These are phyloP conservation scores for Suillus plorans DNA, from an alignment of 768 basidiomycete genomes.

Conservation along the genomic window DNA sequence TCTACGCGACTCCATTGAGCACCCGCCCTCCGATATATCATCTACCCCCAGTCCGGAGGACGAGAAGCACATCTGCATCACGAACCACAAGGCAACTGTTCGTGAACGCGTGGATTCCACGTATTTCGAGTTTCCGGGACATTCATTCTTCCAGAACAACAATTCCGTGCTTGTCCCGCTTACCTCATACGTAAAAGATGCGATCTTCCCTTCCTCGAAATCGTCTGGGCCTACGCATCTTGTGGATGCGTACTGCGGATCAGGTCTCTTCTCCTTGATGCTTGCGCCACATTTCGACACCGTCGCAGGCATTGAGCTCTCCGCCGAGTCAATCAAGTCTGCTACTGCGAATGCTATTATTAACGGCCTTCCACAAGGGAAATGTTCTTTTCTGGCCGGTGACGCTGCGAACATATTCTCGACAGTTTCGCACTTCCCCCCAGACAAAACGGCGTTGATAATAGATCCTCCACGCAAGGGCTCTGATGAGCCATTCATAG, in stretches of 20 bases:
- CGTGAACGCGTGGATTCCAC: constrained; percentile 82
- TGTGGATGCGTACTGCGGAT: constrained; percentile 93
- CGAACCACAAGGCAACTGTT: constrained; percentile 75
- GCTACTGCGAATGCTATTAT: constrained; percentile 67
- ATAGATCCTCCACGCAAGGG: constrained; percentile 96
- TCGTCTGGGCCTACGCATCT: constrained; percentile 65
- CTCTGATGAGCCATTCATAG: constrained; percentile 76
- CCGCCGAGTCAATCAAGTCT: constrained; percentile 63
- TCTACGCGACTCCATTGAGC: constrained; percentile 77
- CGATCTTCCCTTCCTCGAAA: constrained; percentile 49
- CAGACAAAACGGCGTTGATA: constrained; percentile 63
- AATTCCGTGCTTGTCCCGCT: constrained; percentile 86
- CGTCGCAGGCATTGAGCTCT: constrained; percentile 90
- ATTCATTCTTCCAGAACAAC: constrained; percentile 99
- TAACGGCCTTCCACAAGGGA: constrained; percentile 55
- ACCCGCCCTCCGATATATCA: constrained; percentile 11
- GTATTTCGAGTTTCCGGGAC: constrained; percentile 82
- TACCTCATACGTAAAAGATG: constrained; percentile 77
- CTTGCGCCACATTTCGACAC: constrained; percentile 71
- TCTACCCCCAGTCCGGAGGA: constrained; percentile 37
- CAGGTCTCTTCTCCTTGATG: constrained; percentile 83
- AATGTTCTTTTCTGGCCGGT: constrained; percentile 71
- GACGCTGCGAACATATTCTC: constrained; percentile 87
- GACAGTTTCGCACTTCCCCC: constrained; percentile 63
- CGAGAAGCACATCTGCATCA: constrained; percentile 74